A percentile compares a stretch with the other conserved stretches of the same genome.
These are phyloP conservation scores for Mycena leptocephala DNA, from an alignment of 768 basidiomycete species.

Conservation along the genomic window DNA sequence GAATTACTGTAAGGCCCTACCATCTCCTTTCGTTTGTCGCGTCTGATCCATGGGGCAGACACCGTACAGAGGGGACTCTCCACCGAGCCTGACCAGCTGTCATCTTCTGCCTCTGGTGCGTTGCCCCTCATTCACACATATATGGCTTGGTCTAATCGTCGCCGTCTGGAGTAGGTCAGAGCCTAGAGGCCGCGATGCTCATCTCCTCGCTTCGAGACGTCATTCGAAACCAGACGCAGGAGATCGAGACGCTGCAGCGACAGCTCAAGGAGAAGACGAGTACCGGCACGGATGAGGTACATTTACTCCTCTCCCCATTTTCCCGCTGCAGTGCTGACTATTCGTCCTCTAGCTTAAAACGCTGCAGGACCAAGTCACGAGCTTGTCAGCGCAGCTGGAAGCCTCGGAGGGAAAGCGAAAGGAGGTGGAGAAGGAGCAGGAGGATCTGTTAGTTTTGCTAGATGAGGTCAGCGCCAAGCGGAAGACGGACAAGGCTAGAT, in stretches of 20 bases:
- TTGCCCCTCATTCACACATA: constrained; percentile 1
- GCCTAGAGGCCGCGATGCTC: constrained; percentile 85
- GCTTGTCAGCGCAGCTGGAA: constrained; percentile 61
- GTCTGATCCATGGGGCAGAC: constrained; percentile 59
- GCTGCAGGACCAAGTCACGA: constrained; percentile 63
- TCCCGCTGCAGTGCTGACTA: neutral
- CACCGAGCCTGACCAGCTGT: constrained; percentile 76
- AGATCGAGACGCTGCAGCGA: constrained; percentile 80
- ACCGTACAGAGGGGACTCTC: constrained; percentile 83
- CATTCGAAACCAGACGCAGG: constrained; percentile 85
- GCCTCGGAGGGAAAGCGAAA: constrained; percentile 76
- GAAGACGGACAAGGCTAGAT: constrained; percentile 83
- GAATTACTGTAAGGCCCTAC: constrained; percentile 84
- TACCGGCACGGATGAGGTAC: constrained; percentile 38
- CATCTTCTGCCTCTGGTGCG: constrained; percentile 71
- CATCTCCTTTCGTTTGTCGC: neutral
- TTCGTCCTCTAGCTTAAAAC: constrained; percentile 55
- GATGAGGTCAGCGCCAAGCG: constrained; percentile 94
- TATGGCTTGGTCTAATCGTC: neutral
- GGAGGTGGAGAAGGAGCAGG: constrained; percentile 96
- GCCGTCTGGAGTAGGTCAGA: constrained; percentile 62
- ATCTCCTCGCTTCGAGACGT: constrained; percentile 89
- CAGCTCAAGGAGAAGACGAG: constrained; percentile 66
- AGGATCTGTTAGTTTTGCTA: constrained; percentile 93
- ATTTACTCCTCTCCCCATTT: neutral